Percentiles rank a stretch among this genome's conserved stretches.
phyloP scores from a whole-genome alignment of 805 yeast species.

The Nakazawaea pomicola region DNA sequence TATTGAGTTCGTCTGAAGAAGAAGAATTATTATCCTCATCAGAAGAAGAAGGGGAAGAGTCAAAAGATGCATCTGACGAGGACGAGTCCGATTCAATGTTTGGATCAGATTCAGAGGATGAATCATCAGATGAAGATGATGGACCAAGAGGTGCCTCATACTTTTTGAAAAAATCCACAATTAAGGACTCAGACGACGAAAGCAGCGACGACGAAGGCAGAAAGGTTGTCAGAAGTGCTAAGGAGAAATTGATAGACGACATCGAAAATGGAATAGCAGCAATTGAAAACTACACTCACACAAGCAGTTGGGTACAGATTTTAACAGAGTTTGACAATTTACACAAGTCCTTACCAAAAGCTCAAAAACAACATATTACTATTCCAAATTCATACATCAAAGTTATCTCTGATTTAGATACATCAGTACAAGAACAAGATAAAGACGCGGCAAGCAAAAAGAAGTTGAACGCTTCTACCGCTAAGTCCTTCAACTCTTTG shows the following conservation, averaged over 20 bases:
- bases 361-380: constrained; percentile 69
- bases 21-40: constrained; percentile 41
- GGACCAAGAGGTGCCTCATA: constrained; percentile 43
- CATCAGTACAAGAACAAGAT: constrained; percentile 48
- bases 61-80: constrained; percentile 30
- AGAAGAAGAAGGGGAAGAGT: constrained; percentile 29
- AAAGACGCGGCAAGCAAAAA: constrained; percentile 52
- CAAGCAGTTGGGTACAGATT: constrained; percentile 75
- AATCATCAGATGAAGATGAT: constrained; percentile 50
- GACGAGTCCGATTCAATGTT: constrained; percentile 39
- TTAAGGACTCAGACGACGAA: constrained; percentile 37
- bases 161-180: constrained; percentile 46
- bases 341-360: constrained; percentile 58
- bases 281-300: constrained; percentile 63
- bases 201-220: constrained; percentile 62
- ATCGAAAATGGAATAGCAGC: constrained; percentile 61
- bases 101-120: constrained; percentile 37
- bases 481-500: constrained; percentile 81
- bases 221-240: constrained; percentile 87
- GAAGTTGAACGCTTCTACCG: constrained; percentile 75
- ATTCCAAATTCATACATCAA: constrained; percentile 71
- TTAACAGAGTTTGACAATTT: constrained; percentile 75
- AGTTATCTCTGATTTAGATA: constrained; percentile 68
- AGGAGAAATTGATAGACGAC: constrained; percentile 89
- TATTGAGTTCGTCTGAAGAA: constrained; percentile 56